Evolutionary conservation across 2,329 filamentous ascomycete species (phyloP).

Genomic region (Aspergillus fischeri): DNA sequence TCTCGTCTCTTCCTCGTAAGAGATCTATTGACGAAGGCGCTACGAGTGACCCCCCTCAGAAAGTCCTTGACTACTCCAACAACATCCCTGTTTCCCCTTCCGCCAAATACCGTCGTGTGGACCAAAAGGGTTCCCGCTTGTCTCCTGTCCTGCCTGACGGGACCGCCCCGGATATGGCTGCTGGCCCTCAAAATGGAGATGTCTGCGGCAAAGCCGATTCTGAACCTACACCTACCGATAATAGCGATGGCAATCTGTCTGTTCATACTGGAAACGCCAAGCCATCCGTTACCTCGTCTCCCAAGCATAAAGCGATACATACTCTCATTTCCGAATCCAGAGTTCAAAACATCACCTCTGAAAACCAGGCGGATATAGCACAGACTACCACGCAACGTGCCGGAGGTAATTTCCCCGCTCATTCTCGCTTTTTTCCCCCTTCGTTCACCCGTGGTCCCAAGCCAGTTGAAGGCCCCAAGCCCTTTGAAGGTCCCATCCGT

Average conservation of each 20-base stretch:
- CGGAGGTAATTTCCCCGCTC: neutral
- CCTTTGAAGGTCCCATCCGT: neutral
- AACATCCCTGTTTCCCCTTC: neutral
- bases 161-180: neutral
- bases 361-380: neutral
- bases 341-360: neutral
- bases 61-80: neutral
- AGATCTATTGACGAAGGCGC: conserved; percentile 8
- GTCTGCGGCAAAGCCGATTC: neutral
- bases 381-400: neutral
- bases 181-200: neutral
- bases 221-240: neutral
- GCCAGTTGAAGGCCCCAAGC: neutral
- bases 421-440: neutral
- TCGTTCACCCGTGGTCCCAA: neutral
- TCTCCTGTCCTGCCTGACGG: neutral
- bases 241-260: neutral
- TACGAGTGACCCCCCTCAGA: neutral
- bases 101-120: conserved; percentile 13
- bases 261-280: neutral
- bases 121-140: neutral
- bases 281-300: neutral
- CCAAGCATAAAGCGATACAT: neutral
- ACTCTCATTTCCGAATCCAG: neutral
- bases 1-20: conserved; percentile 9